Base-by-base conservation (phyloP, 2,329 filamentous ascomycete genomes). In the Diaporthe amygdali region DNA sequence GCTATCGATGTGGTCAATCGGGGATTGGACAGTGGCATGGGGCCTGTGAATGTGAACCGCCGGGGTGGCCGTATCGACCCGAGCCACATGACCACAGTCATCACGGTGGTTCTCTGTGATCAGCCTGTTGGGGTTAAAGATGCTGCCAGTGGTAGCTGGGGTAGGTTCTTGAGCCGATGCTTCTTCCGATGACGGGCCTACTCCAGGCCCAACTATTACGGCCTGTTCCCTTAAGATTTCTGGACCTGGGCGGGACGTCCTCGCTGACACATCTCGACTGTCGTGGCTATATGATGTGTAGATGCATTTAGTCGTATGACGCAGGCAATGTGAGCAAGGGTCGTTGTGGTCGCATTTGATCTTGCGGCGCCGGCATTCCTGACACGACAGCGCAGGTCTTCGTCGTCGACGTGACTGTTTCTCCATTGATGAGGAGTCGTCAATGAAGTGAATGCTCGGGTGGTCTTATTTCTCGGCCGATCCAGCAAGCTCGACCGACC, bases 271-370 rank as follows among this genome's bases (percentile, higher is more conserved):
- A 10, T 37, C 20, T 3, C 14, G 17, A 15, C 20, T 22, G 17
- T 20, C 10, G 30, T 34, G 15, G 4, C 10, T n/a, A 32, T 64
- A 49, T 12, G 4, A 9, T 2, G 41, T 64, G 44, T 47, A 64
- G 27, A 98, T 92, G 80, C 96, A 98, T 77, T 96, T 94, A 71
- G 98, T 89, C 84, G 98, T 98, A 74, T 98, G 86, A 59, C 96
- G 91, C 73, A 95, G 92, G 80, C 96, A 98, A 41, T 96, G 94
- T 52, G 95, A 96, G 82, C 68, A 70, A n/a, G 68, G 68, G 6
- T 56, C n/a, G n/a, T 55, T 39, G 17, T 63, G 68, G 17, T 70
- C 59, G 27, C 68, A 70, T 14, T 64, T 64, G 49, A 70, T 54
- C 41, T 70, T 70, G 15, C 68, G 59, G 8, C 68, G 47, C 8